Base-by-base conservation (phyloP, 1,139 yeast species). In the Saccharomyces hybrid region DNA sequence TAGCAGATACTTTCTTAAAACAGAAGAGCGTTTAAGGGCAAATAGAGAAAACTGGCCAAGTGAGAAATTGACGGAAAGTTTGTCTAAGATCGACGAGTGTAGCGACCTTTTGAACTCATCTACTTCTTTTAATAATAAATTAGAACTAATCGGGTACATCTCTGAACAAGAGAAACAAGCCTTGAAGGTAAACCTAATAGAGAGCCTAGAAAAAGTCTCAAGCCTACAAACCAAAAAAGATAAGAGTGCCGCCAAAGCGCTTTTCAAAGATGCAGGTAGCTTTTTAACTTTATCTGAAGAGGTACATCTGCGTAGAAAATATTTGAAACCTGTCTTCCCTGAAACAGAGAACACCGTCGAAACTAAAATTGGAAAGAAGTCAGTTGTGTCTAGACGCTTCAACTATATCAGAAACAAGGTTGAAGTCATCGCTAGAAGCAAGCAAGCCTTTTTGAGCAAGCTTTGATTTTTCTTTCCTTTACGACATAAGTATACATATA, bases 1-100 rank as follows among this genome's bases (percentile, higher is more conserved):
- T 59, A 78, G 86, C 1, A 77, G 82, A 20, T 79, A 70, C 70
- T 78, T 77, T 62, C 68, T 76, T 56, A 63, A 77, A n/a, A 79
- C 80, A 60, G 80, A 79, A 50, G 64, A 78, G 50, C 74, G 76
- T 53, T 73, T 86, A 57, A 69, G 75, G 14, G 58, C 68, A 9
- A 71, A 70, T 57, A 74, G 76, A 64, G 76, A 75, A 31, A 76
- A 76, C 58, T 63, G 80, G 44, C 53, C 73, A 42, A 63, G 63
- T 16, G 69, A 67, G 11, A 52, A 60, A 1, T 55, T 61, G 31
- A 62, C 64, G 11, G 52, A 60, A 1, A 56, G 68, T 6, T 76
- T 78, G 60, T 54, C 53, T 2, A 46, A 55, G 1, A 48, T 76
- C n/a, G 62, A 72, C 0, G 52, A 59, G 3, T 61, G 62, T n/a